Conservation (phyloP, 148 eudicot species). For the Polygonum aviculare region DNA sequence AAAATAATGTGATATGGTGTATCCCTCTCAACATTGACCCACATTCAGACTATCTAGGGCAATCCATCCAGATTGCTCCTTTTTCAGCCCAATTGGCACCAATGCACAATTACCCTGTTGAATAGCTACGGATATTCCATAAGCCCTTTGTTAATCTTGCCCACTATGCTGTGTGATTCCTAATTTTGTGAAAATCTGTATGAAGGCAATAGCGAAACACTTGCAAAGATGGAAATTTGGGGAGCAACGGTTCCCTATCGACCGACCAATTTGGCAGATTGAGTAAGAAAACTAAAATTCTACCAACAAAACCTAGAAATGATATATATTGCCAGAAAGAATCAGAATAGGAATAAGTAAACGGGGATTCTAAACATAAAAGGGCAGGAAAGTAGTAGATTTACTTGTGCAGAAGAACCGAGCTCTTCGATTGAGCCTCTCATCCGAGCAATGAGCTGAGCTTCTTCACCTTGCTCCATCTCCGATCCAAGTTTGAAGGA, state of each 20-base stretch:
- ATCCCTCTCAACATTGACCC: background rate
- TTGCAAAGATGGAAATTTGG: background rate
- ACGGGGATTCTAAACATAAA: background rate
- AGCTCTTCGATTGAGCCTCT: background rate
- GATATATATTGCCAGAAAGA: background rate
- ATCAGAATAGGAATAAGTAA: background rate
- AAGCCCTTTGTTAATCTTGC: background rate
- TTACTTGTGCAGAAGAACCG: conserved; percentile 6
- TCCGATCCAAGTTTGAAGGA: background rate
- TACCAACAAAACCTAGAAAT: background rate
- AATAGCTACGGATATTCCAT: background rate
- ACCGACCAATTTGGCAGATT: background rate
- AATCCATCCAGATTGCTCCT: background rate
- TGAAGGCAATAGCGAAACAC: background rate
- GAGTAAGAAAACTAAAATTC: too few species aligned
- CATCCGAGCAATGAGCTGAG: background rate
- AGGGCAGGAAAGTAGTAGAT: background rate
- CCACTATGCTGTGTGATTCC: background rate
- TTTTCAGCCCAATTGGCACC: background rate
- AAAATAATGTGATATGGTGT: background rate
- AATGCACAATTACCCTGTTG: background rate
- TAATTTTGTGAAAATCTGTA: background rate
- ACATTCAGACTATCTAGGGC: background rate
- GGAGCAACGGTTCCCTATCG: background rate
- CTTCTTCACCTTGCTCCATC: conserved; percentile 1